A percentile compares a stretch with the other conserved stretches of the same genome.
Evolutionary conservation across 1,284 basidiomycete species (phyloP).

Genomic region (Trichosporon sp.): DNA sequence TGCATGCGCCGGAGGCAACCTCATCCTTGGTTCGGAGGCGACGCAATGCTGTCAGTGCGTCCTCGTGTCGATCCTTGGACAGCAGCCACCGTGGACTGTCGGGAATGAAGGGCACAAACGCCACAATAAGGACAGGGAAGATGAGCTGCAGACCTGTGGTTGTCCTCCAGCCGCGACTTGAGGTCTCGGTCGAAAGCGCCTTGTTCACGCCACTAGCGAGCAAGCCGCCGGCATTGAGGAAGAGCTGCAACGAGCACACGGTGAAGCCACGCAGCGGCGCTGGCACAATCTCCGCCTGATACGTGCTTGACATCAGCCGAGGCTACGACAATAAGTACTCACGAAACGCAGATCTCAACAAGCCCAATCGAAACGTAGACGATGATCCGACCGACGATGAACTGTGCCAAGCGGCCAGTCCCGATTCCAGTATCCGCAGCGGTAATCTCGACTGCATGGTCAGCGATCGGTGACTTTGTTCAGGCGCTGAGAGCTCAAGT

Average conservation of each 20-base stretch:
- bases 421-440: background rate
- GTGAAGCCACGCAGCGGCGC: constrained; percentile 8
- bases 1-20: background rate
- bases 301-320: constrained; percentile 5
- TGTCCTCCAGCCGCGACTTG: constrained; percentile 10
- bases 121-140: constrained; percentile 13
- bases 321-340: background rate
- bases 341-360: constrained; percentile 13
- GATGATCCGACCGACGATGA: constrained; percentile 17
- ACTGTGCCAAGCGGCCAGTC: constrained; percentile 8
- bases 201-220: constrained; percentile 13
- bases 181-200: constrained; percentile 9
- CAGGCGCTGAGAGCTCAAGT: background rate
- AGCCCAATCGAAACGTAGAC: constrained; percentile 16
- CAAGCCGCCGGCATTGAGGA: constrained; percentile 8
- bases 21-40: background rate
- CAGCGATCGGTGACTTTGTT: background rate
- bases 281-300: constrained; percentile 17
- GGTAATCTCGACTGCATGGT: constrained; percentile 9
- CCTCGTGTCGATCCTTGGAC: constrained; percentile 14
- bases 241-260: constrained; percentile 7
- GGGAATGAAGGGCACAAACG: constrained; percentile 12
- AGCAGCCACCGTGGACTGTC: constrained; percentile 23
- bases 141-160: constrained; percentile 11
- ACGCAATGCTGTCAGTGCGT: background rate